Conservation (phyloP, 2,329 filamentous ascomycete genomes). For the Fusarium sororula region DNA sequence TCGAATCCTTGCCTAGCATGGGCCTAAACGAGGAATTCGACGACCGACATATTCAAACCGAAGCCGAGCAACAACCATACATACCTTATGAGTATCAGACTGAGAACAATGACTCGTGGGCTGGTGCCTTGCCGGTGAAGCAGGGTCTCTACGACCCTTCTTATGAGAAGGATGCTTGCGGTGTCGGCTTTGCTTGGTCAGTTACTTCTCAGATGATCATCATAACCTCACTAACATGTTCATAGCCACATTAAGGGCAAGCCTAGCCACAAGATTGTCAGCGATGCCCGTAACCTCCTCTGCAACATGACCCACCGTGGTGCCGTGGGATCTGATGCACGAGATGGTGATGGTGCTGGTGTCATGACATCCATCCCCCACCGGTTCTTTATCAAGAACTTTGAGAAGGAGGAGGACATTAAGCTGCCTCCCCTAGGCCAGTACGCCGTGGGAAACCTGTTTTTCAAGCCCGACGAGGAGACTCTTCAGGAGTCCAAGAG, state of each 20-base stretch:
- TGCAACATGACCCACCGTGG: conserved; percentile 99
- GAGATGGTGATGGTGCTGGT: conserved; percentile 97
- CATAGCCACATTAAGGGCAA: conserved; percentile 94
- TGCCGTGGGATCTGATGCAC: conserved; percentile 95
- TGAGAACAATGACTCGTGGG: conserved; percentile 88
- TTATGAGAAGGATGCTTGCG: conserved; percentile 98
- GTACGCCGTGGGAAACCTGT: conserved; percentile 96
- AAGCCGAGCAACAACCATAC: conserved; percentile 68
- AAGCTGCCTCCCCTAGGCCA: conserved; percentile 88
- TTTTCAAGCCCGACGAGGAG: conserved; percentile 97
- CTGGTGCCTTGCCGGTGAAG: conserved; percentile 93
- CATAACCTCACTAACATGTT: conserved; percentile 31
- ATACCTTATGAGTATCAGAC: conserved; percentile 86
- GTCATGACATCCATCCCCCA: conserved; percentile 99
- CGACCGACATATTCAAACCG: conserved; percentile 71
- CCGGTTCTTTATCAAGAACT: conserved; percentile 98
- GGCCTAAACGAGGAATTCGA: conserved; percentile 72
- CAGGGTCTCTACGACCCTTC: conserved; percentile 98
- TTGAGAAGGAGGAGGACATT: conserved; percentile 88
- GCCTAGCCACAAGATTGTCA: conserved; percentile 97
- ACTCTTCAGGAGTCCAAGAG: conserved; percentile 88
- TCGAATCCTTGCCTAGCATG: conserved; percentile 71
- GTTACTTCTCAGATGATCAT: conserved; percentile 42
- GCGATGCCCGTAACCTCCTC: conserved; percentile 93
- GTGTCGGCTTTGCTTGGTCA: conserved; percentile 98